Base-by-base conservation (phyloP, 495 filamentous ascomycete genomes). In the Amniculicola lignicola region DNA sequence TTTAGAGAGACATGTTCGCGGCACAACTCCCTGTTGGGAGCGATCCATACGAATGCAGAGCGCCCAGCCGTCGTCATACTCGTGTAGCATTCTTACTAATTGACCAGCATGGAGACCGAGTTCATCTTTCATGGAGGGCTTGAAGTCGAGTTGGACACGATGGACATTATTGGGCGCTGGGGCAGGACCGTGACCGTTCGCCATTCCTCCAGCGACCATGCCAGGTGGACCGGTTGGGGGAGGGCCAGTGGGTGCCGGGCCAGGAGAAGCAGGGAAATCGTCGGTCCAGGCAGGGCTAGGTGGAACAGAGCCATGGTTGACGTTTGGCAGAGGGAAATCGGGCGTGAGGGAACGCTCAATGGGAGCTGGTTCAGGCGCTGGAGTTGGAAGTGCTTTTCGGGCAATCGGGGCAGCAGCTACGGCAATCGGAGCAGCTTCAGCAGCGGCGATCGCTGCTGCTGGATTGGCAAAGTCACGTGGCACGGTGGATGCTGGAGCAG, bases 41-140 rank as follows among this genome's bases (percentile, higher is more conserved):
- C 89, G 85, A 71, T 97, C 92, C 41, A 97, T 82, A 56, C 88
- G 86, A 64, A 87, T 83, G 70, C 93, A 97, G 46, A 96, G 87
- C 60, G 91, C 88, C 93, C 93, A 99, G 67, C 93, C 93, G 75
- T 99, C 93, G 68, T 99, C 94, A 69, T 97, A 99, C 70, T 96
- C 92, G 61, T 97, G 90, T 29, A 97, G 70, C 57, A 99, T 75
- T 48, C 92, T 79, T 24, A 97, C 87, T 3, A 99, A 77, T 49
- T 89, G 81, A 59, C 93, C 93, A 39, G 83, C 77, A 36, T 73
- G 77, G 10, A 99, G 80, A 37, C 77, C 86, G 61, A 99, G 71
- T 69, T 99, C 93, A 63, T 99, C 93, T 2, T 87, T 86, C 79
- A 95, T 84, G 2, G 88, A 90, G 1, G 93, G 94, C 63, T 81